Evolutionary conservation across 2,329 filamentous ascomycete genomes (phyloP).

Genomic region (Thielaviopsis musarum): DNA sequence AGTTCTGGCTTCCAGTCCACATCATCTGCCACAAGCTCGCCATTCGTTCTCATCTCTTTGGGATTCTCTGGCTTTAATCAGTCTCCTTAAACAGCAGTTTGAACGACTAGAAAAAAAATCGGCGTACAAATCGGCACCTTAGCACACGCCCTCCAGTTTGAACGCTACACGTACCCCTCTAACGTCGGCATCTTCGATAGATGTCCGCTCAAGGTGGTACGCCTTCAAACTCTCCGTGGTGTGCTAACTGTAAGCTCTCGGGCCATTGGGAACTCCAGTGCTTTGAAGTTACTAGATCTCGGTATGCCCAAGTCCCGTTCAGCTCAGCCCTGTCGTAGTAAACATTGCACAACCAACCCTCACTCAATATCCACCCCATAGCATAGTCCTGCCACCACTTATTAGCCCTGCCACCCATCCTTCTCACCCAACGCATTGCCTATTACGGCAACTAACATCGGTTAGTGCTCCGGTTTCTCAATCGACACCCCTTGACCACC

Average conservation of each 20-base stretch:
- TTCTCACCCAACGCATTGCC: slow-evolving; percentile 1
- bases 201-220: background rate
- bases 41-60: background rate
- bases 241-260: background rate
- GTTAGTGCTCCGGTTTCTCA: slow-evolving; percentile 4
- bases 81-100: no score
- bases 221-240: background rate
- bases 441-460: slow-evolving; percentile 9
- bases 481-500: background rate
- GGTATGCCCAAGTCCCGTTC: background rate
- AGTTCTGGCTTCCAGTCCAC: no score
- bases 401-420: slow-evolving; percentile 1
- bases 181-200: background rate
- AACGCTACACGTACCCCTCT: background rate
- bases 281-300: background rate
- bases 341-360: background rate
- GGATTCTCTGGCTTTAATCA: no score
- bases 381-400: background rate
- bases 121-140: no score
- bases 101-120: no score
- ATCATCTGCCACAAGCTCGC: background rate
- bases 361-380: background rate
- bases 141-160: no score
- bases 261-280: background rate
- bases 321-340: background rate